Base-by-base conservation (phyloP, 768 basidiomycete genomes). In the Cantharellus cinnabarinus region DNA sequence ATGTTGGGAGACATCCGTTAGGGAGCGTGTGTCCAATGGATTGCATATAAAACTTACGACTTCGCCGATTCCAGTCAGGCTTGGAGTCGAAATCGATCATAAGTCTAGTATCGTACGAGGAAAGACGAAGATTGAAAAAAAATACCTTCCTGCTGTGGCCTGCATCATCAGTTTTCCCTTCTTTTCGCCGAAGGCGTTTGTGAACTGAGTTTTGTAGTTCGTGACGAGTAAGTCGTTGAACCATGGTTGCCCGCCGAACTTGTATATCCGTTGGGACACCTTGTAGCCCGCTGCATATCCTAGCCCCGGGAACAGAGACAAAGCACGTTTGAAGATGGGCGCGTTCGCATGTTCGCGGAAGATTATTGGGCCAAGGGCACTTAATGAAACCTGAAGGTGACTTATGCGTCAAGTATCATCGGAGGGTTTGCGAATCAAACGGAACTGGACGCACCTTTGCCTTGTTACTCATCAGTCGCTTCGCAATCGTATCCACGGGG, bases 281-380 rank as follows among this genome's bases (percentile, higher is more conserved):
- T 98, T 99, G 81, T 98, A 99, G 3, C 95, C 93, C 37, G 94
- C 95, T 3, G 95, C 94, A 68, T 99, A 99, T 2, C 94, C 94
- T 2, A 99, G 80, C 58, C 90, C 94, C 41, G 94, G 94, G 75
- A 99, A 99, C n/a, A 99, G 78, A 2, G 90, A 94, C 15, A 95
- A 64, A 64, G 94, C 76, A 69, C 85, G 87, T 44, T 73, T 74
- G 3, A 74, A 71, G 1, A 86, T 59, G 2, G 87, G 72, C 2
- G 88, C 82, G 0, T 76, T 68, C 4, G 93, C 85, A 39, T 83
- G 73, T 44, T 91, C 84, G 38, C 85, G 79, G 79, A 99, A 99
- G 68, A 99, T 76, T 73, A 97, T 83, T 50, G 77, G 69, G 56
- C 81, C 82, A 42, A 89, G 71, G 4, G 78, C 75, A 15, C 76